A percentile compares a stretch with the other conserved stretches of the same genome.
phyloP scores from a whole-genome alignment of 2,329 filamentous ascomycete species.

The Ramularia collo-cygni region DNA sequence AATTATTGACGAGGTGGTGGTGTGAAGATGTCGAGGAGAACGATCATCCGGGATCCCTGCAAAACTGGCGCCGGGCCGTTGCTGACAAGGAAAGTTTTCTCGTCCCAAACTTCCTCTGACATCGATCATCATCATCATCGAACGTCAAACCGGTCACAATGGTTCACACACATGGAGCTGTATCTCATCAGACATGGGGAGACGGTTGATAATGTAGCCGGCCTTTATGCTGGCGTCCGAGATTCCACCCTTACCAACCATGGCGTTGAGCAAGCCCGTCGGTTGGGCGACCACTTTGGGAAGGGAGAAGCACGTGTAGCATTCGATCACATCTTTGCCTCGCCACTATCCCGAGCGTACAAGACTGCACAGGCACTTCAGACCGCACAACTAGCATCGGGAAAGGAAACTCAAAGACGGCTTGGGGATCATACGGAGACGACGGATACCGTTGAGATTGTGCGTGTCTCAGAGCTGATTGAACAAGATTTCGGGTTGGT shows the following conservation, averaged over 20 bases:
- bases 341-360: slow-evolving; percentile 66
- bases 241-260: slow-evolving; percentile 78
- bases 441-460: slow-evolving; percentile 36
- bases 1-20: no score
- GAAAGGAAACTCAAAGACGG: not conserved
- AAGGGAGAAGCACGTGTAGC: slow-evolving; percentile 49
- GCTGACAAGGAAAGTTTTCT: not conserved
- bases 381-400: slow-evolving; percentile 42
- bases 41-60: no score
- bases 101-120: not conserved
- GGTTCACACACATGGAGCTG: slow-evolving; percentile 47
- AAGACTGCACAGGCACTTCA: slow-evolving; percentile 63
- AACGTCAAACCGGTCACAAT: not conserved
- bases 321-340: slow-evolving; percentile 68
- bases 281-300: slow-evolving; percentile 61
- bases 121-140: not conserved
- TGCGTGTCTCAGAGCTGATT: slow-evolving; percentile 48
- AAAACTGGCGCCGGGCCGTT: no score
- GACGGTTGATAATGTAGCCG: slow-evolving; percentile 75
- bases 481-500: slow-evolving; percentile 64
- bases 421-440: not conserved
- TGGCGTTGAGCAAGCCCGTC: slow-evolving; percentile 69
- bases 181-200: slow-evolving; percentile 82
- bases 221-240: slow-evolving; percentile 69
- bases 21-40: no score